These are phyloP conservation scores for Colletotrichum sidae DNA, from an alignment of 2,329 filamentous ascomycete species.

Conservation along the genomic window DNA sequence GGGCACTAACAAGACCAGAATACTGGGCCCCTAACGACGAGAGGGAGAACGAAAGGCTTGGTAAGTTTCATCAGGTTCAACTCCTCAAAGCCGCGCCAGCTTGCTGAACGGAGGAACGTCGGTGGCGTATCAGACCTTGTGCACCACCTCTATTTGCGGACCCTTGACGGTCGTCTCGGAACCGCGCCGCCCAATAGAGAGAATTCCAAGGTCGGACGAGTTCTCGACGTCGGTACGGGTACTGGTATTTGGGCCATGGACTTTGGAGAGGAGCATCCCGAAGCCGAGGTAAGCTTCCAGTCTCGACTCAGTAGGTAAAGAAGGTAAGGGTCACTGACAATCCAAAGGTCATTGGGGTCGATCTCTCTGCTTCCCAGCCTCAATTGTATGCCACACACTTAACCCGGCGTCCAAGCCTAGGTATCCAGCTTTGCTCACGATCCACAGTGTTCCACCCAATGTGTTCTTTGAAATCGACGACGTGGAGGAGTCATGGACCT, in stretches of 20 bases:
- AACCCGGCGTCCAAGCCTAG: not conserved
- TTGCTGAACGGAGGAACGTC: too few species aligned
- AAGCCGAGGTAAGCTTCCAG: constrained; percentile 46
- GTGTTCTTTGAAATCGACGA: constrained; percentile 55
- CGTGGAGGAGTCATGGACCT: constrained; percentile 48
- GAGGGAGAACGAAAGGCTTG: constrained; percentile 21
- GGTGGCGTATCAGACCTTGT: too few species aligned
- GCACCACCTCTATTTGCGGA: constrained; percentile 38
- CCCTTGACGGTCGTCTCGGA: constrained; percentile 41
- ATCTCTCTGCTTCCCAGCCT: constrained; percentile 55
- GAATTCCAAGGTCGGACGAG: constrained; percentile 29
- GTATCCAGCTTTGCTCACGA: not conserved
- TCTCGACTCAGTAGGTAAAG: too few species aligned
- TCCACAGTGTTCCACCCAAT: constrained; percentile 52
- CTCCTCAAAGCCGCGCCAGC: too few species aligned
- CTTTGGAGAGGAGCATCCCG: constrained; percentile 50
- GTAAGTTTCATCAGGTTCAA: constrained; percentile 5
- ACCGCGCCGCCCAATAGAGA: constrained; percentile 34
- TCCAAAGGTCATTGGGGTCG: constrained; percentile 49
- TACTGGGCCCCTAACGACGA: constrained; percentile 27
- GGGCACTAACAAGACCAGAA: not conserved
- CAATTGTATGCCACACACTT: constrained; percentile 41
- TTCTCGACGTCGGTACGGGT: constrained; percentile 60
- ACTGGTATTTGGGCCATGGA: constrained; percentile 60
- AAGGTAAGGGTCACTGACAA: too few species aligned